These are phyloP conservation scores for Trichoderma virens DNA, from an alignment of 495 filamentous ascomycete species.

Conservation along the genomic window DNA sequence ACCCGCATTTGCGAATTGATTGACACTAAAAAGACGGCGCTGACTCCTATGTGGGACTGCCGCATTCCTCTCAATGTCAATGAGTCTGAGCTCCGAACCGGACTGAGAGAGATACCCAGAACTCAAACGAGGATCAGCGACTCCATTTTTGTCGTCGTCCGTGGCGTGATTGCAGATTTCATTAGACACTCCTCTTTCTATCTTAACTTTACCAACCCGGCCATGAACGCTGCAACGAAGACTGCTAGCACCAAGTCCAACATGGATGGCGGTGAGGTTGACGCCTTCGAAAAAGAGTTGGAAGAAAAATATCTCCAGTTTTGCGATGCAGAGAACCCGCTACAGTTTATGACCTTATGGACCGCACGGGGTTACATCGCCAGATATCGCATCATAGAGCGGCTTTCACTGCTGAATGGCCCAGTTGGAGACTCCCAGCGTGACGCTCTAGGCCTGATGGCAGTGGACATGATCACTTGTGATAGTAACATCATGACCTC, in stretches of 20 bases:
- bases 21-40: conserved; percentile 25
- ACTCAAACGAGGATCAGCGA: conserved; percentile 36
- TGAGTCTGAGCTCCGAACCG: conserved; percentile 45
- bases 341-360: conserved; percentile 51
- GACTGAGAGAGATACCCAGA: conserved; percentile 38
- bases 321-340: conserved; percentile 41
- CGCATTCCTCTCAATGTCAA: conserved; percentile 46
- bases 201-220: conserved; percentile 44
- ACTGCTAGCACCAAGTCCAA: not conserved
- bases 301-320: conserved; percentile 39
- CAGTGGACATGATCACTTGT: conserved; percentile 36
- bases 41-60: conserved; percentile 51
- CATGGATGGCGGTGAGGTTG: conserved; percentile 24
- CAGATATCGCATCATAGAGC: conserved; percentile 38
- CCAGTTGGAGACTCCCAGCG: conserved; percentile 25
- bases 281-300: conserved; percentile 33
- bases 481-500: conserved; percentile 45
- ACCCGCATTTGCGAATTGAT: conserved; percentile 41
- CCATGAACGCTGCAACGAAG: conserved; percentile 33
- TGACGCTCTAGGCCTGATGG: conserved; percentile 31
- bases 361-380: conserved; percentile 35
- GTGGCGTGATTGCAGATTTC: conserved; percentile 42
- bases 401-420: conserved; percentile 26
- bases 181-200: conserved; percentile 38
- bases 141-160: conserved; percentile 41